Conservation (phyloP, 1,139 yeast species). For the Arxiozyma heterogenica region DNA sequence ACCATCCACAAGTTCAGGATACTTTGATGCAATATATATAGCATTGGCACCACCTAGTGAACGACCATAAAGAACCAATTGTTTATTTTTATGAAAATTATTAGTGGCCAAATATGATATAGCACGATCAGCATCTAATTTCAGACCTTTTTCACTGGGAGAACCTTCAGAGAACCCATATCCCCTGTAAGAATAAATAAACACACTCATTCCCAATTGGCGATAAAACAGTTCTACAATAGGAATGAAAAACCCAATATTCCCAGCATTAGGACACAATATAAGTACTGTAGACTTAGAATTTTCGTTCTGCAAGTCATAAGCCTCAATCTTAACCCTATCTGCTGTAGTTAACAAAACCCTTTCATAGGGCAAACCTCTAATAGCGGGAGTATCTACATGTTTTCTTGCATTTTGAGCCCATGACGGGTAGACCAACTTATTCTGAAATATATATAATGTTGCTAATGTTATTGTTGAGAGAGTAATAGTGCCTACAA, state of each 20-base stretch:
- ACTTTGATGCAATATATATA: slow-evolving; percentile 61
- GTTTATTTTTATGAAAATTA: slow-evolving; percentile 42
- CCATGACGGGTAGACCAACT: slow-evolving; percentile 71
- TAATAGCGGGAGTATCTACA: slow-evolving; percentile 73
- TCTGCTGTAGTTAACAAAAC: slow-evolving; percentile 58
- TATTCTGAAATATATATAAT: slow-evolving; percentile 57
- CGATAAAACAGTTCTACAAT: slow-evolving; percentile 63
- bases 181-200: slow-evolving; percentile 83
- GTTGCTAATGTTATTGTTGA: slow-evolving; percentile 40
- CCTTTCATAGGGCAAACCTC: slow-evolving; percentile 60
- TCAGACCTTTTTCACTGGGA: slow-evolving; percentile 72
- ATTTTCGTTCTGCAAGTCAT: slow-evolving; percentile 33
- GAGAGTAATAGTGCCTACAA: slow-evolving; percentile 26
- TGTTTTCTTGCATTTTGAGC: slow-evolving; percentile 66
- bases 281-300: slow-evolving; percentile 62
- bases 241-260: slow-evolving; percentile 88
- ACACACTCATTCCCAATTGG: slow-evolving; percentile 64
- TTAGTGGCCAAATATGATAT: slow-evolving; percentile 49
- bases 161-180: slow-evolving; percentile 79
- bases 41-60: slow-evolving; percentile 96
- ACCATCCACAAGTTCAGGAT: slow-evolving; percentile 45
- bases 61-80: slow-evolving; percentile 68
- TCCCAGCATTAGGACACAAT: slow-evolving; percentile 91
- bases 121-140: slow-evolving; percentile 70
- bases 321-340: slow-evolving; percentile 47